A percentile compares a stretch with the other conserved stretches of the same genome.
These are phyloP conservation scores for Flaveria trinervia DNA, from an alignment of 129 eudicot genomes.

Conservation along the genomic window DNA sequence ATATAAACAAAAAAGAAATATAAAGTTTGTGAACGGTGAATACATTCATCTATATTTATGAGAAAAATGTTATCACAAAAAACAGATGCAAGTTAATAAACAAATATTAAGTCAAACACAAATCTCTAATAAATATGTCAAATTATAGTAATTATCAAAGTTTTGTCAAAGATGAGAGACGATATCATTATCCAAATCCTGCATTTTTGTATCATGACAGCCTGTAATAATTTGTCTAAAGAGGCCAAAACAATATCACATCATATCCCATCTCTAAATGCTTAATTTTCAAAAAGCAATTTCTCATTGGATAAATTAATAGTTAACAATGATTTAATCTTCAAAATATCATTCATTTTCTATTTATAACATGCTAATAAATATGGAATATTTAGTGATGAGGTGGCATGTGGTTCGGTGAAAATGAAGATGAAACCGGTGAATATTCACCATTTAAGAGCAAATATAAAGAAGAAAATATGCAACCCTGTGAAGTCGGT, in stretches of 20 bases:
- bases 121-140: not conserved
- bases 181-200: conserved; percentile 27
- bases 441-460: too few species aligned
- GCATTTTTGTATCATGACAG: conserved; percentile 16
- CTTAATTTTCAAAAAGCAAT: not conserved
- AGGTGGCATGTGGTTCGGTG: too few species aligned
- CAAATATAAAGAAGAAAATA: too few species aligned
- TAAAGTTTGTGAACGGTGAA: too few species aligned
- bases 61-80: not conserved
- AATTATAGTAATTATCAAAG: conserved; percentile 1
- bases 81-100: not conserved
- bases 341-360: too few species aligned
- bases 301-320: not conserved
- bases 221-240: conserved; percentile 13
- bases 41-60: not conserved
- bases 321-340: not conserved
- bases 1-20: too few species aligned
- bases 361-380: too few species aligned
- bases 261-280: conserved; percentile 1
- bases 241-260: conserved; percentile 10
- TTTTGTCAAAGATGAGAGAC: conserved; percentile 14
- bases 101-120: not conserved
- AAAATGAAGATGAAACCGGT: too few species aligned
- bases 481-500: too few species aligned
- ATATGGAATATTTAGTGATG: too few species aligned